Evolutionary conservation across 2,329 filamentous ascomycete genomes (phyloP).

Genomic region (Exophiala xenobiotica): DNA sequence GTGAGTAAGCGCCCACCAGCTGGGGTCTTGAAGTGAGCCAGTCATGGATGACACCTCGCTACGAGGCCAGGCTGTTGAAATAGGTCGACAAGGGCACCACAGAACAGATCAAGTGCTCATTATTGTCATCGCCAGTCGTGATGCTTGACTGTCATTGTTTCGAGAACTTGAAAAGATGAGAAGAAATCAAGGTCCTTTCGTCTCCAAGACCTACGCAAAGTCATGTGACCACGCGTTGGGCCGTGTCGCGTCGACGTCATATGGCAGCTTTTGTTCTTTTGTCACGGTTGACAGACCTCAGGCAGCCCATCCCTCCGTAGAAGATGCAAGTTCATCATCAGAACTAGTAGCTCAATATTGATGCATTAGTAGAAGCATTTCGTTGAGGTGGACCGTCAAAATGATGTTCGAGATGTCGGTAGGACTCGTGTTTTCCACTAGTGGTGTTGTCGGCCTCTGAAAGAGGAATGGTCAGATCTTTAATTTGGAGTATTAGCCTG

Average conservation of each 20-base stretch:
- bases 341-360: background rate
- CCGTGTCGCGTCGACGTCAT: constrained; percentile 24
- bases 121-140: too few species aligned
- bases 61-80: too few species aligned
- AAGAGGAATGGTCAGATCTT: constrained; percentile 1
- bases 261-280: background rate
- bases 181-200: background rate
- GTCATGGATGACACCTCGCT: background rate
- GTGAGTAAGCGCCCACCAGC: constrained; percentile 22
- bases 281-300: background rate
- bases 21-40: background rate
- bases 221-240: constrained; percentile 16
- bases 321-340: background rate
- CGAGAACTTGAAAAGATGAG: background rate
- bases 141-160: too few species aligned
- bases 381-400: background rate
- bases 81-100: too few species aligned
- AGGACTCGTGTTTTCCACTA: background rate
- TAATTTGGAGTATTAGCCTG: background rate
- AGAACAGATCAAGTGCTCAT: too few species aligned
- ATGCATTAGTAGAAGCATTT: background rate
- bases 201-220: background rate
- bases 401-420: background rate
- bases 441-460: constrained; percentile 1
- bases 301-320: background rate